Evolutionary conservation across 2,329 filamentous ascomycete genomes (phyloP), one percentile per base, ranked within the genome.

Genomic region (Dryadomyces sulphureus): DNA sequence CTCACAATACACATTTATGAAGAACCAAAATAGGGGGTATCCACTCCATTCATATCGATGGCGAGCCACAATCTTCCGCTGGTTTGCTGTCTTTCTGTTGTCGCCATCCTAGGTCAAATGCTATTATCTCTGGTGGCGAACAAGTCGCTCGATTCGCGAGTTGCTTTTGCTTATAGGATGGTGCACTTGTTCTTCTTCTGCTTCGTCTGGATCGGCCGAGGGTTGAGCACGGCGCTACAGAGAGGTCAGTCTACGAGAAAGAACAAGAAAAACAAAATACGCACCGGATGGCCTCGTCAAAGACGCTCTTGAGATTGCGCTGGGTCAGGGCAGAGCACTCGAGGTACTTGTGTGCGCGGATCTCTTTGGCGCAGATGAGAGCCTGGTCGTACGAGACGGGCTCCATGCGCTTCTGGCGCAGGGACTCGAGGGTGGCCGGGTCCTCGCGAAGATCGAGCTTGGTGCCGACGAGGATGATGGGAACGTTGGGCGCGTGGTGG

Each of bases 251-350:
- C 16, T n/a, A 36, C 34, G 4, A 7, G 17, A 36, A 36, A 16
- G 16, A 38, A n/a, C 7, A 44, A 53, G 50, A 39, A 40, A 47
- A 8, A 4, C 9, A 52, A 53, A 20, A 16, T 35, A 67, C 81
- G 56, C 69, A 96, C 92, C 92, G 82, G 61, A 98, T 98, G 30
- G 92, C 92, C 67, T 95, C 90, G 60, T 98, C 92, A 61, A 98
- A 98, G 42, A 98, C 92, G 58, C 87, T 94, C 80, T 98, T 98
- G 56, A 98, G 67, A 65, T 95, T 95, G 59, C 90, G 75, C 71
- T 96, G 92, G 34, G 92, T 98, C 55, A 98, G 71, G 41, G 92
- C 92, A 45, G 92, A 96, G 69, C 92, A 98, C 68, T 98, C 92
- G 38, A 96, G 75, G 67, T 98, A 98, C 69, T 95, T 96, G 68